These are phyloP conservation scores for Dioscorea cayenensis DNA, from an alignment of 116 monocot species.

Conservation along the genomic window DNA sequence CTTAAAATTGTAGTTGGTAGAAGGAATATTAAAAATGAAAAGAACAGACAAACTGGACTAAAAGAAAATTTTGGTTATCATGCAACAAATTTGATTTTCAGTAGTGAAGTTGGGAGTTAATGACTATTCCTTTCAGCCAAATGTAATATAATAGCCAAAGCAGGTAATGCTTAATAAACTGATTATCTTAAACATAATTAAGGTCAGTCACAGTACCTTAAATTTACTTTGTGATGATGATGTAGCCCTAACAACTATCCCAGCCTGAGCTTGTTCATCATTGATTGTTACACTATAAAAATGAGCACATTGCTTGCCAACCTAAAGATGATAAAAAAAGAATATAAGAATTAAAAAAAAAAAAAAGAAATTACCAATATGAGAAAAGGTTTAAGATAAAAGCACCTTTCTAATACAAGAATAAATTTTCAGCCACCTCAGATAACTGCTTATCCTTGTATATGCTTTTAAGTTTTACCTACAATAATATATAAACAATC, in stretches of 20 bases:
- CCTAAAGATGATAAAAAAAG: constrained; percentile 32
- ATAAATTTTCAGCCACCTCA: too few relatives aligned
- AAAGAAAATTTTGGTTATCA: background rate
- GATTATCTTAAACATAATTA: background rate
- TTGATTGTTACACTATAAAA: constrained; percentile 90
- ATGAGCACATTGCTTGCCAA: constrained; percentile 92
- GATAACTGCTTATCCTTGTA: too few relatives aligned
- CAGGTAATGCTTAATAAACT: background rate
- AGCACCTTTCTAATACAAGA: constrained; percentile 36
- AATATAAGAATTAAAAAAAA: background rate
- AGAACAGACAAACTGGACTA: background rate
- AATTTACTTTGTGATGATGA: constrained; percentile 97
- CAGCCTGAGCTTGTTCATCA: constrained; percentile 80
- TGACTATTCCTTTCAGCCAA: background rate
- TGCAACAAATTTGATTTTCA: background rate
- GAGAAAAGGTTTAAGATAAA: background rate
- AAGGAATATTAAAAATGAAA: background rate
- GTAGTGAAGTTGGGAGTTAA: background rate
- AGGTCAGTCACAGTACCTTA: constrained; percentile 36
- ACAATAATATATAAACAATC: too few relatives aligned
- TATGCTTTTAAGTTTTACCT: too few relatives aligned
- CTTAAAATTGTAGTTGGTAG: background rate
- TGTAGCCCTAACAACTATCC: constrained; percentile 78
- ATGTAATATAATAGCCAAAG: background rate
- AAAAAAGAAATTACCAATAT: background rate